These are phyloP conservation scores for Puccinia hordei DNA, from an alignment of 1,284 basidiomycete genomes.

Conservation along the genomic window DNA sequence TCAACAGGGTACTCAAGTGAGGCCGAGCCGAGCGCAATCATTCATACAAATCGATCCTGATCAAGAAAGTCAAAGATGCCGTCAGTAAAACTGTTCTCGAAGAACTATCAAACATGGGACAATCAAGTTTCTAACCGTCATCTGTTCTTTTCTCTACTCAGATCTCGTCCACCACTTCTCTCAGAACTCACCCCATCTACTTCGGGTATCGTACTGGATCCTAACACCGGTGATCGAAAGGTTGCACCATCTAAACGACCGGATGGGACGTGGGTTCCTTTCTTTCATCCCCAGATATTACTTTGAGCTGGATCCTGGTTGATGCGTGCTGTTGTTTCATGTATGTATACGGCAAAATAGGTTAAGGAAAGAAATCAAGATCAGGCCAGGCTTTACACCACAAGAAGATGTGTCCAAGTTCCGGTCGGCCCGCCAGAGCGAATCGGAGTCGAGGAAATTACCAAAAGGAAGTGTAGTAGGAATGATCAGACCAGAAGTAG, in stretches of 20 bases:
- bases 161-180: constrained; percentile 44
- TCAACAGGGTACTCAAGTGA: constrained; percentile 22
- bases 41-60: too few relatives aligned
- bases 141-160: neutral
- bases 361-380: constrained; percentile 81
- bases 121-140: too few relatives aligned
- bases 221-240: constrained; percentile 78
- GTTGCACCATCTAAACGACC: constrained; percentile 78
- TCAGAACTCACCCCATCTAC: constrained; percentile 58
- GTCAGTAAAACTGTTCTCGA: too few relatives aligned
- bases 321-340: too few relatives aligned
- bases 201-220: constrained; percentile 80
- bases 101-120: too few relatives aligned
- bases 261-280: constrained; percentile 79
- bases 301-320: too few relatives aligned
- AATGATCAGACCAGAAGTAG: constrained; percentile 39
- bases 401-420: constrained; percentile 88
- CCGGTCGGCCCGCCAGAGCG: constrained; percentile 72
- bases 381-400: constrained; percentile 89
- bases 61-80: too few relatives aligned
- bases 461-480: constrained; percentile 75
- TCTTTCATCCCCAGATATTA: neutral
- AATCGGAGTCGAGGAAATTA: constrained; percentile 66
- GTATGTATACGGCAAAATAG: constrained; percentile 61
- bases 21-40: constrained; percentile 36